Base-by-base conservation (phyloP, 2,329 filamentous ascomycete species). In the Pleoardoris graminearum region DNA sequence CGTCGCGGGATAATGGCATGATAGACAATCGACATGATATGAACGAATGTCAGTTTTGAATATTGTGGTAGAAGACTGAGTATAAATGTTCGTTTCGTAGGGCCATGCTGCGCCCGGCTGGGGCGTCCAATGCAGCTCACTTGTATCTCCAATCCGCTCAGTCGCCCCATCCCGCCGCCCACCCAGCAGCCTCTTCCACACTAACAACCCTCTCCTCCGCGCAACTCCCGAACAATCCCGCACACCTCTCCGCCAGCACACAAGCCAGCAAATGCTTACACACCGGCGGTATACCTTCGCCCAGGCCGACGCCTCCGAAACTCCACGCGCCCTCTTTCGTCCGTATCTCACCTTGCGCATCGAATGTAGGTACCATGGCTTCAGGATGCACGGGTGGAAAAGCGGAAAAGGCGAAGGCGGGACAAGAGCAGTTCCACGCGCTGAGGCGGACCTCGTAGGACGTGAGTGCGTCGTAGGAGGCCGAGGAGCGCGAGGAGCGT, bases 211-310 rank as follows among this genome's bases (percentile, higher is more conserved):
- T 79, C 61, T 82, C 79, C 51, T 82, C 79, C 14, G 88, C 79
- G 61, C 82, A 83, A 1, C 65, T 64, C 4, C 79, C 81, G 60
- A 94, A 81, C 23, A 85, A 70, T 3, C 57, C 71, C 0, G 68
- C 69, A 77, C 89, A 92, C 41, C 80, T 78, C 69, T 90, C 86
- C 5, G 81, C 86, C 50, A 97, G 71, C 35, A 93, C 74, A 70
- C 90, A 95, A 1, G 93, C 93, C 14, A 97, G 81, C 4, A 97
- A 74, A 73, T 99, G 93, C 75, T 97, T 97, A 71, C 93, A 99
- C 75, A 89, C 62, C 5, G 81, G 80, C 48, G 85, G 82, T 52
- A 81, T 75, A 32, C 74, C 67, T 3, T 58, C 25, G 48, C 70
- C 62, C 42, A 74, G 43, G 50, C 76, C 78, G 47, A 80, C 45